Conservation (phyloP, 2,329 filamentous ascomycete genomes). For the Daldinia sp. region DNA sequence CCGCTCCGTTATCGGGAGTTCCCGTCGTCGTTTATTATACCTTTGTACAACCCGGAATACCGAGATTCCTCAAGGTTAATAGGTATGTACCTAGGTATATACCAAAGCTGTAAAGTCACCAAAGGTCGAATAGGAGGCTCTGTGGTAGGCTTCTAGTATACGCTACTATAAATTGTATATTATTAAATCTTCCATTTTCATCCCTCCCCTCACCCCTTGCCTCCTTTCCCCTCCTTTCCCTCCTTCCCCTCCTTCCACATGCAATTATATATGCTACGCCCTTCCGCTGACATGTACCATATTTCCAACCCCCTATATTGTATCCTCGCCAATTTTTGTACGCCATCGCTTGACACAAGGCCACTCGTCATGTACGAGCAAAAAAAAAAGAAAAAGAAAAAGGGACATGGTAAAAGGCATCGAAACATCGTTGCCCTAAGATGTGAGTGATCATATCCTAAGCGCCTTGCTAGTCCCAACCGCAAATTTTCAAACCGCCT, state of each 20-base stretch:
- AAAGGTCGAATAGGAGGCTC: constrained; percentile 10
- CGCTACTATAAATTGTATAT: constrained; percentile 21
- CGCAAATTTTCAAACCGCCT: constrained; percentile 33
- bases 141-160: too few relatives aligned
- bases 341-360: constrained; percentile 34
- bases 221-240: not conserved
- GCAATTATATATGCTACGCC: constrained; percentile 33
- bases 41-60: not conserved
- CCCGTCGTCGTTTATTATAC: constrained; percentile 11
- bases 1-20: constrained; percentile 38
- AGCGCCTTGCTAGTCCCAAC: constrained; percentile 37
- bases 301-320: constrained; percentile 6
- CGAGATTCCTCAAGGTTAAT: not conserved
- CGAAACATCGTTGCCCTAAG: constrained; percentile 20
- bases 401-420: constrained; percentile 20
- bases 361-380: constrained; percentile 18
- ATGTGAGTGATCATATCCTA: constrained; percentile 34
- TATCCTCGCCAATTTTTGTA: constrained; percentile 32
- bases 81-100: not conserved
- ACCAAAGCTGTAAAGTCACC: not conserved
- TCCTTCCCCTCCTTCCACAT: constrained; percentile 2
- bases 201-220: not conserved
- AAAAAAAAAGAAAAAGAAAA: constrained; percentile 36
- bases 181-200: constrained; percentile 30
- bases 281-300: constrained; percentile 30